Evolutionary conservation across 331 rosid species (phyloP).

Genomic region (Rosa hybrid): DNA sequence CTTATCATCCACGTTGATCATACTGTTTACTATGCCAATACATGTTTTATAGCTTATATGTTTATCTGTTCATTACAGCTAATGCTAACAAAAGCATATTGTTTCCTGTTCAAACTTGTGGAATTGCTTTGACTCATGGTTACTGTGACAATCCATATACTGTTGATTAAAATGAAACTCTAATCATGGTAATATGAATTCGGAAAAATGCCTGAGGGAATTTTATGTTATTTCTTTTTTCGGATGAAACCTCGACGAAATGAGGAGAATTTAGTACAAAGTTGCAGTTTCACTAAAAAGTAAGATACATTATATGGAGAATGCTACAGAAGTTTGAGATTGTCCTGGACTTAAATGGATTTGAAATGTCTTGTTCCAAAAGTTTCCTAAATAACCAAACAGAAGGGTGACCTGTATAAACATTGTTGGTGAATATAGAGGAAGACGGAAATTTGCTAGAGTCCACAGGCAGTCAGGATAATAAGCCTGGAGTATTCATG

Average conservation of each 20-base stretch:
- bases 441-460: background rate
- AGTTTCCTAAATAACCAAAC: background rate
- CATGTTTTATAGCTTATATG: background rate
- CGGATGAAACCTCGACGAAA: background rate
- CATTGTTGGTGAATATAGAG: background rate
- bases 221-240: no score
- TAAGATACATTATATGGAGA: background rate
- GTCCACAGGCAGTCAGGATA: background rate
- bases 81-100: constrained; percentile 1
- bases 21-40: background rate
- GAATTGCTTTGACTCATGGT: background rate
- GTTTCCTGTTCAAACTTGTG: constrained; percentile 12
- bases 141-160: background rate
- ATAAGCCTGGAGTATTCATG: background rate
- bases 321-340: background rate
- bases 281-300: background rate
- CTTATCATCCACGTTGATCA: constrained; percentile 30
- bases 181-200: background rate
- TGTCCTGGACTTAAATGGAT: background rate
- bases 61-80: background rate
- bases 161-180: background rate
- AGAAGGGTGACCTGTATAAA: background rate
- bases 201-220: no score
- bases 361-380: background rate
- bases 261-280: background rate